These are phyloP conservation scores for Rhizophora mangle DNA, from an alignment of 345 rosid genomes.

Conservation along the genomic window DNA sequence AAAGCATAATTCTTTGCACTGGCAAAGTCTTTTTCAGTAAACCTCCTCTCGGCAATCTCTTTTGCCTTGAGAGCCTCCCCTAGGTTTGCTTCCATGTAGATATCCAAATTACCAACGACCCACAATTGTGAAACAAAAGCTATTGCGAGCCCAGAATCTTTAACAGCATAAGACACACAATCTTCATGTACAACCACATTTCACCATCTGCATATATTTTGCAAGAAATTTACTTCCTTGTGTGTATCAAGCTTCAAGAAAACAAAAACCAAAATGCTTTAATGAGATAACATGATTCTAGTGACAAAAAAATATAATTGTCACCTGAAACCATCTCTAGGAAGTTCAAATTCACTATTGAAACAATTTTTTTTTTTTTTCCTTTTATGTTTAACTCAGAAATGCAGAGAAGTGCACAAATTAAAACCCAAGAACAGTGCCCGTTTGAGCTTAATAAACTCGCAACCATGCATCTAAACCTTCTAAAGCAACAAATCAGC, in stretches of 20 bases:
- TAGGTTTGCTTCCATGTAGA: constrained; percentile 63
- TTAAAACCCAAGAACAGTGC: constrained; percentile 17
- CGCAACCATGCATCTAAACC: not conserved
- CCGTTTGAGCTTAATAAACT: constrained; percentile 7
- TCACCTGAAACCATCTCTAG: constrained; percentile 1
- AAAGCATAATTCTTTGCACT: constrained; percentile 78
- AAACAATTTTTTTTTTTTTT: not conserved
- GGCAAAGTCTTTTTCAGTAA: constrained; percentile 68
- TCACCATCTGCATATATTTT: constrained; percentile 45
- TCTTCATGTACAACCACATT: constrained; percentile 31
- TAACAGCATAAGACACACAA: constrained; percentile 22
- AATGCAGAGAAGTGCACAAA: constrained; percentile 2
- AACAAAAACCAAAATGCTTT: constrained; percentile 23
- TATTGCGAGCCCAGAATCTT: constrained; percentile 33
- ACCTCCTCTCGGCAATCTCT: constrained; percentile 83
- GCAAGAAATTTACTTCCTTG: constrained; percentile 10
- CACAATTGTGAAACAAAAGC: constrained; percentile 30
- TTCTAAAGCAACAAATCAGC: not conserved
- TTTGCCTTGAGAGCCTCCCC: constrained; percentile 84
- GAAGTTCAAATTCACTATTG: constrained; percentile 9
- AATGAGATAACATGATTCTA: constrained; percentile 11
- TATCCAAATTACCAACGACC: constrained; percentile 22
- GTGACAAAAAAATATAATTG: constrained; percentile 1
- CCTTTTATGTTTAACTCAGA: not conserved
- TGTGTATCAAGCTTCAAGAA: constrained; percentile 7